A percentile compares a stretch with the other conserved stretches of the same genome.
These are phyloP conservation scores for Larix kaempferi DNA, from an alignment of 75 land plant genomes.

Conservation along the genomic window DNA sequence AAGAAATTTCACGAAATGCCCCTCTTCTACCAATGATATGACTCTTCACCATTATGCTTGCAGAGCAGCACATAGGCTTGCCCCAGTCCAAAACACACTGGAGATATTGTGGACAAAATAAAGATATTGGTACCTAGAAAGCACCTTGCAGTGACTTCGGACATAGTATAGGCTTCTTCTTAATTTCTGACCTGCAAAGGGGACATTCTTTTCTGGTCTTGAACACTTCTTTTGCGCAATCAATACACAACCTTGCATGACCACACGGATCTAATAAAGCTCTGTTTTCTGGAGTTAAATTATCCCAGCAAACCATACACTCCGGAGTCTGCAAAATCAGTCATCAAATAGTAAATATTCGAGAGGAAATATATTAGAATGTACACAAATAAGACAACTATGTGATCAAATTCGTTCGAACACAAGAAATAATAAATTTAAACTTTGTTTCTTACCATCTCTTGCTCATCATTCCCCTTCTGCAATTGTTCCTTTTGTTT, in stretches of 20 bases:
- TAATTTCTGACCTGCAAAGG: conserved; percentile 2
- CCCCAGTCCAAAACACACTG: neutral
- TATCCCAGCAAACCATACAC: conserved; percentile 2
- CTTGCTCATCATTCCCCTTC: neutral
- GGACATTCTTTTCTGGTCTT: neutral
- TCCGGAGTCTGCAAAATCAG: conserved; percentile 2
- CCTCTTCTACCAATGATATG: neutral
- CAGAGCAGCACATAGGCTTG: neutral
- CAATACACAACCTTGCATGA: conserved; percentile 2
- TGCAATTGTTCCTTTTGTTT: conserved; percentile 1
- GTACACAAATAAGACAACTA: neutral
- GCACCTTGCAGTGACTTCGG: neutral
- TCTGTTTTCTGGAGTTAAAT: conserved; percentile 9
- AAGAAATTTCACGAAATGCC: neutral
- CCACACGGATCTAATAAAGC: conserved; percentile 5
- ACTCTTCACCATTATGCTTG: neutral
- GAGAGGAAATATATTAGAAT: neutral
- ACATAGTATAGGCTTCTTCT: conserved; percentile 1
- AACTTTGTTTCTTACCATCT: neutral
- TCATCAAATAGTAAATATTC: neutral
- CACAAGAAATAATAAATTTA: neutral
- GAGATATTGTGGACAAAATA: neutral
- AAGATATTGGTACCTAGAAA: neutral
- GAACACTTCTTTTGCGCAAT: neutral
- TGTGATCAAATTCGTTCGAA: neutral